These are phyloP conservation scores for Coriaria nepalensis DNA, from an alignment of 306 rosid genomes.

Conservation along the genomic window DNA sequence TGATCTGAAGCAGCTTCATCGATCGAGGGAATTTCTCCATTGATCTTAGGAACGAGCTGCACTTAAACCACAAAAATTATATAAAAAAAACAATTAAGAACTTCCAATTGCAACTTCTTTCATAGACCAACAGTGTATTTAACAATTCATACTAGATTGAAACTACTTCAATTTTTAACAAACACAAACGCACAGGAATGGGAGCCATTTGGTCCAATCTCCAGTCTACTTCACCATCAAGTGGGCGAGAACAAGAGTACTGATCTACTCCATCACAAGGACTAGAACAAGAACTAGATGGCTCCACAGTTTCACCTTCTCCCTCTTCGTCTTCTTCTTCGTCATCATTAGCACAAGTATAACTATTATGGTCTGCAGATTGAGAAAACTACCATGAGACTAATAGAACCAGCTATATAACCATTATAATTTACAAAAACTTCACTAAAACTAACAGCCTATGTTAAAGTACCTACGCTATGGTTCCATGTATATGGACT, in stretches of 20 bases:
- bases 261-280: conserved; percentile 31
- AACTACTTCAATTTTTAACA: too few relatives aligned
- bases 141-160: too few relatives aligned
- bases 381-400: conserved; percentile 9
- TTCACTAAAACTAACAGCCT: conserved; percentile 3
- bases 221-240: conserved; percentile 47
- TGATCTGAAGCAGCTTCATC: conserved; percentile 91
- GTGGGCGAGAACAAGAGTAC: conserved; percentile 22
- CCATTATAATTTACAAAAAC: not conserved
- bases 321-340: conserved; percentile 5
- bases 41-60: conserved; percentile 84
- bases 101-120: too few relatives aligned
- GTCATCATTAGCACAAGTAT: too few relatives aligned
- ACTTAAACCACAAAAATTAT: conserved; percentile 1
- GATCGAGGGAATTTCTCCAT: conserved; percentile 81
- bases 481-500: conserved; percentile 32
- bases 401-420: conserved; percentile 10
- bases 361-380: conserved; percentile 27
- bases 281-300: conserved; percentile 52
- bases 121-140: too few relatives aligned
- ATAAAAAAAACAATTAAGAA: not conserved
- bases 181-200: conserved; percentile 52
- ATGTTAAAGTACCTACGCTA: conserved; percentile 31
- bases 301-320: conserved; percentile 24
- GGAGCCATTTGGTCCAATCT: conserved; percentile 50